Percentiles rank a stretch among this genome's conserved stretches.
Conservation (phyloP, 129 eudicot genomes). For the Flaveria trinervia region DNA sequence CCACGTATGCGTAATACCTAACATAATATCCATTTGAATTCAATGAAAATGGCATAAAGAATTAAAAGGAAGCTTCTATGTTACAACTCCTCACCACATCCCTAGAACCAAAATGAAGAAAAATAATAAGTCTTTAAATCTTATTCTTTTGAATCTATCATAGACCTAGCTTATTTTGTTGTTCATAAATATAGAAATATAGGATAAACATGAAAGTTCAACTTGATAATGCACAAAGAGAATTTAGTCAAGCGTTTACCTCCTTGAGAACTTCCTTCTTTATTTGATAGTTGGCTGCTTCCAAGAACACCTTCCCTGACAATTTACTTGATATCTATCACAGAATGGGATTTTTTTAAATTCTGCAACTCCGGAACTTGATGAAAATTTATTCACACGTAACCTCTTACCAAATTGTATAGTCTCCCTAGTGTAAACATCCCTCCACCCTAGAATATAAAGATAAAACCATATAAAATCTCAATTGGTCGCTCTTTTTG, state of each 20-base stretch:
- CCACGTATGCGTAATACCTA: too few relatives aligned
- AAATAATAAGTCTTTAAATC: not conserved
- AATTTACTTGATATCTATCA: constrained; percentile 73
- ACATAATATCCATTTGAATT: not conserved
- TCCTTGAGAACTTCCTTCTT: constrained; percentile 66
- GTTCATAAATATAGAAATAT: not conserved
- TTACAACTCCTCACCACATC: not conserved
- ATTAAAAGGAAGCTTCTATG: not conserved
- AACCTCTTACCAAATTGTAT: constrained; percentile 59
- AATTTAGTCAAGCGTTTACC: constrained; percentile 44
- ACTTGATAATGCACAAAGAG: not conserved
- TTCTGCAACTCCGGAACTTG: constrained; percentile 20
- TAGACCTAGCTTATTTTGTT: not conserved
- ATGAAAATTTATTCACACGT: constrained; percentile 3
- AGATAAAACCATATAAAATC: not conserved
- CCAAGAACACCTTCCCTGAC: constrained; percentile 60
- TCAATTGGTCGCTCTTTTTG: not conserved
- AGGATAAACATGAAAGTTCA: not conserved
- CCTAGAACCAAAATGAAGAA: not conserved
- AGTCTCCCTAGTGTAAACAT: constrained; percentile 69
- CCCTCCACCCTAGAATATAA: constrained; percentile 75
- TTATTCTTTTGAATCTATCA: not conserved
- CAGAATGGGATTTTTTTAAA: constrained; percentile 10
- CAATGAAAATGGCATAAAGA: not conserved
- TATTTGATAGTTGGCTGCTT: constrained; percentile 86